Evolutionary conservation across 345 rosid genomes (phyloP).

Genomic region (Mangifera indica): DNA sequence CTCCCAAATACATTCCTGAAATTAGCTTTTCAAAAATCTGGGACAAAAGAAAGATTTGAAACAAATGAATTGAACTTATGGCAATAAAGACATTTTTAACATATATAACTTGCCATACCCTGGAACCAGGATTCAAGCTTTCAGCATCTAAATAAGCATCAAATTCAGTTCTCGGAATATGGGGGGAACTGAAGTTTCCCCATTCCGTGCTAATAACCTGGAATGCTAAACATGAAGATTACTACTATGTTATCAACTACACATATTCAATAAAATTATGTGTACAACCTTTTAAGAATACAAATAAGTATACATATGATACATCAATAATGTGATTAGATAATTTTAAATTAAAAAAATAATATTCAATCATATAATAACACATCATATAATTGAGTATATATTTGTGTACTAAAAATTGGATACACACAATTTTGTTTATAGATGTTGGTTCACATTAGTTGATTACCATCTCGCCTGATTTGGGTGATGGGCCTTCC

Average conservation of each 20-base stretch:
- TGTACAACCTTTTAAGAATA: too few species aligned
- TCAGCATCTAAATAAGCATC: conserved; percentile 53
- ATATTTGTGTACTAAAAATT: too few species aligned
- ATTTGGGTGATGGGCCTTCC: conserved; percentile 30
- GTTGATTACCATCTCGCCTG: conserved; percentile 51
- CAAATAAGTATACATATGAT: too few species aligned
- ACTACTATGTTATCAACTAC: conserved; percentile 12
- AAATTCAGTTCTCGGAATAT: conserved; percentile 55
- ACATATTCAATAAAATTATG: too few species aligned
- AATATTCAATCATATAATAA: too few species aligned
- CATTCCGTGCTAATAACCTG: conserved; percentile 64
- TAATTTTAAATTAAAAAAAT: too few species aligned
- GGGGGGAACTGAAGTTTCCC: conserved; percentile 55
- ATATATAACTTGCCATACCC: conserved; percentile 30
- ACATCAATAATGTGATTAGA: too few species aligned
- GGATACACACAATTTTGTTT: too few species aligned
- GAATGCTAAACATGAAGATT: conserved; percentile 1
- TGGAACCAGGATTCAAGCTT: conserved; percentile 44
- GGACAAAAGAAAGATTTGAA: conserved; percentile 3
- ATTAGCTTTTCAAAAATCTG: conserved; percentile 64
- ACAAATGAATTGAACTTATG: background rate
- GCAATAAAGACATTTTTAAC: background rate
- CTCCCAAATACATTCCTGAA: conserved; percentile 69
- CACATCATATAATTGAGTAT: too few species aligned
- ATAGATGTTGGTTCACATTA: too few species aligned